Base-by-base conservation (phyloP, 177 flowering plant genomes). In the Vitis hybrid region DNA sequence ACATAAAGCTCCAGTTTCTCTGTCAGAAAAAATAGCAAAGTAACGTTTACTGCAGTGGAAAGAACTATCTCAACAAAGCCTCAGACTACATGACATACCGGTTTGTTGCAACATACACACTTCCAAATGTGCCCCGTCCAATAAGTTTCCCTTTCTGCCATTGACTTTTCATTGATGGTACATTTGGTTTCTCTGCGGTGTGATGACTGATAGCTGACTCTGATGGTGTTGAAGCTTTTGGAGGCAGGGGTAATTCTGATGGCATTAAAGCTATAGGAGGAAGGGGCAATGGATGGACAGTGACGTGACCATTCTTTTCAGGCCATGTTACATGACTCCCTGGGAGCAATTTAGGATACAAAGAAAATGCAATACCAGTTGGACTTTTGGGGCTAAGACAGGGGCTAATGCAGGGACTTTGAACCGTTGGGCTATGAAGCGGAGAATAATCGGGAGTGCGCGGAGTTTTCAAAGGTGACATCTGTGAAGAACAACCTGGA, bases 41-140 rank as follows among this genome's bases (percentile, higher is more conserved):
- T 4, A 15, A 57, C 2, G 15, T 21, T 48, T 13, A 67, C 5
- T 52, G 50, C 10, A 68, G 9, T 21, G 56, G 21, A 64, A 45
- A 64, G 12, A 70, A 60, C n/a, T 12, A 65, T 15, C 11, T 15
- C 11, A 31, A 13, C 52, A 60, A 55, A 78, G 19, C 61, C 16
- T 62, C 14, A 64, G 21, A 19, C 14, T 56, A 59, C 13, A 14
- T 68, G 65, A 39, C 75, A 62, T 83, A 94, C 98, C 84, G 72
- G 75, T 94, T 86, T 53, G 86, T 84, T 62, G 85, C 98, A 70
- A 78, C 84, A 81, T 87, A 94, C 66, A 94, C 98, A 75, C 85
- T 87, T 66, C 98, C 98, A 83, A 89, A 94, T 15, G 98, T 90
- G 49, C 98, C 98, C 59, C 92, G 85, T 5, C 98, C 98, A 76